Conservation (phyloP, 805 yeast species). For the Lipomyces yamanashiensis region DNA sequence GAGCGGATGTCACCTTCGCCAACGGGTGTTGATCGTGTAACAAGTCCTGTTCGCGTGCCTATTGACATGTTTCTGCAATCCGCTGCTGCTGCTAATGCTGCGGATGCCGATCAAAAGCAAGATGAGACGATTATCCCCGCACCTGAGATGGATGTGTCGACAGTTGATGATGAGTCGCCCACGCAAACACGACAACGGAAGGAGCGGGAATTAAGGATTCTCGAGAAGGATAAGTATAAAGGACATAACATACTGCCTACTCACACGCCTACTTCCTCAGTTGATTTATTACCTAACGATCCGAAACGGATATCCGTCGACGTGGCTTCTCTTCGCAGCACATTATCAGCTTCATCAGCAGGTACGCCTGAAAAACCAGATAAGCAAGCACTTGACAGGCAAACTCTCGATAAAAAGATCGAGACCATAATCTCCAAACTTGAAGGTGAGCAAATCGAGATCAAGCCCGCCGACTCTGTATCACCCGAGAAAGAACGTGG, state of each 20-base stretch:
- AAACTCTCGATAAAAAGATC: constrained; percentile 30
- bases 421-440: constrained; percentile 20
- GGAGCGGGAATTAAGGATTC: constrained; percentile 5
- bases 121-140: constrained; percentile 1
- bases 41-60: constrained; percentile 8
- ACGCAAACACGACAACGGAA: constrained; percentile 9
- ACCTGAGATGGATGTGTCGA: constrained; percentile 1
- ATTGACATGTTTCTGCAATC: background rate
- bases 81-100: constrained; percentile 14
- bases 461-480: constrained; percentile 13
- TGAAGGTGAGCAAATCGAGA: constrained; percentile 5
- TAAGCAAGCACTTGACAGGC: constrained; percentile 11
- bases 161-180: constrained; percentile 23
- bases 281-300: constrained; percentile 17
- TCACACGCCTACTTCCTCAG: constrained; percentile 11
- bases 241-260: constrained; percentile 14
- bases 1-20: constrained; percentile 13
- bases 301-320: constrained; percentile 29
- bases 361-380: constrained; percentile 7
- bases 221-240: constrained; percentile 22
- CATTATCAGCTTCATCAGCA: constrained; percentile 12
- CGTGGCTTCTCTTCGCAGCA: constrained; percentile 25
- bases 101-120: constrained; percentile 7
- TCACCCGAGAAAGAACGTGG: constrained; percentile 1
- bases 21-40: background rate